Evolutionary conservation across 352 stramenopile species (phyloP), one percentile per base, ranked within the genome.

Genomic region (Phytophthora foliorum): DNA sequence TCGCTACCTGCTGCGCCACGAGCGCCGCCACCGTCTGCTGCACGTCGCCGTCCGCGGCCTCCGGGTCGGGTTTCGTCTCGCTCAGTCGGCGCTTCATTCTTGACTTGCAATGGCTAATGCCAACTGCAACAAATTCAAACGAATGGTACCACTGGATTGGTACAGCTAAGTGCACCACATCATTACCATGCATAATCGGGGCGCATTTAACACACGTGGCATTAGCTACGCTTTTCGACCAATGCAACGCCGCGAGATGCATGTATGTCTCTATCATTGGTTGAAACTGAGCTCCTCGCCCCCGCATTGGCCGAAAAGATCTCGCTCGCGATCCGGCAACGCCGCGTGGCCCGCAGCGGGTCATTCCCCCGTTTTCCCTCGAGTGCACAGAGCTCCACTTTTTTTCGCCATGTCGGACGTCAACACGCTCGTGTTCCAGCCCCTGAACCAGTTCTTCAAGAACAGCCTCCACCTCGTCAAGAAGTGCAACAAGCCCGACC

Each of bases 401-500:
- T 6, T 48, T 22, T 4, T 31, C 39, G 9, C 32, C 65, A 96
- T 96, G 89, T 96, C 89, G 70, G 89, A 96, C 87, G 84, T 95
- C 74, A 96, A 96, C 81, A 79, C 87, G 49, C 85, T 96, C 75
- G 89, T 99, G 56, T 98, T 99, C 77, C 89, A 98, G 77, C 97
- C 97, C 19, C 82, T 99, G 64, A 92, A 97, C 69, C 83, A 99
- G 85, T 99, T 99, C 74, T 89, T 94, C 71, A 99, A 98, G 89
- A 98, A 99, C 83, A 98, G 90, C 62, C 77, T 98, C 39, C 94
- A 99, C 82, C 91, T 99, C 49, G 89, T 99, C 41, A 99, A 99
- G 84, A 99, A 99, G 83, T 99, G 98, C 83, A 99, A 96, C 78
- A 99, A 99, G 86, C 97, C 98, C 54, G 97, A 99, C 88, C 85